These are phyloP conservation scores for Cronartium quercuum DNA, from an alignment of 1,284 basidiomycete genomes.

Conservation along the genomic window DNA sequence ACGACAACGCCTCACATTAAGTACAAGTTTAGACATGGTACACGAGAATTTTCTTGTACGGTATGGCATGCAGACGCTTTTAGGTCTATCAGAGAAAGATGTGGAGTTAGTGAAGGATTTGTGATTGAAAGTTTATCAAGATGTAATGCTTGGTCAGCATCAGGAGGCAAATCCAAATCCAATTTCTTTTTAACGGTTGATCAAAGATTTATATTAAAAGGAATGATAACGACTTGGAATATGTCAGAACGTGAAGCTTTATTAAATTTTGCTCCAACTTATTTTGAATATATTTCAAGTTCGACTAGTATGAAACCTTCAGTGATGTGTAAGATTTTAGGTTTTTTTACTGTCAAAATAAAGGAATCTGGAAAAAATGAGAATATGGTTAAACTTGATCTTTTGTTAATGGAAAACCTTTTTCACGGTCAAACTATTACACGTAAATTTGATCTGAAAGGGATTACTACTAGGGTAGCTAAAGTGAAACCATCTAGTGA, in stretches of 20 bases:
- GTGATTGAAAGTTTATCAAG: not conserved
- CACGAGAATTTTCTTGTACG: not conserved
- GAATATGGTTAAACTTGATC: not conserved
- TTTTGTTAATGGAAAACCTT: not conserved
- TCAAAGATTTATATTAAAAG: not conserved
- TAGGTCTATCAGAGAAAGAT: not conserved
- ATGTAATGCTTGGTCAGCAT: not conserved
- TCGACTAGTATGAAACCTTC: not conserved
- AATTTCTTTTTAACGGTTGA: not conserved
- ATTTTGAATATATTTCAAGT: not conserved
- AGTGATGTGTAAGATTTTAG: not conserved
- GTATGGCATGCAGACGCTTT: not conserved
- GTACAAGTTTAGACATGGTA: not conserved
- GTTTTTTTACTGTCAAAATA: not conserved
- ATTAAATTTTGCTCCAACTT: not conserved
- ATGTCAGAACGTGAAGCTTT: not conserved
- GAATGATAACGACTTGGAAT: not conserved
- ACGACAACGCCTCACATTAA: not conserved
- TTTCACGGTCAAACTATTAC: constrained; percentile 6
- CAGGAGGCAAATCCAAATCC: not conserved
- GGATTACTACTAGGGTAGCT: not conserved
- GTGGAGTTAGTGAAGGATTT: not conserved
- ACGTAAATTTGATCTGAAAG: constrained; percentile 2
- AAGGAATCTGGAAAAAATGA: not conserved
- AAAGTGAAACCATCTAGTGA: not conserved